Evolutionary conservation across 1,139 yeast species (phyloP).

Genomic region (Zygosaccharomyces sapae): DNA sequence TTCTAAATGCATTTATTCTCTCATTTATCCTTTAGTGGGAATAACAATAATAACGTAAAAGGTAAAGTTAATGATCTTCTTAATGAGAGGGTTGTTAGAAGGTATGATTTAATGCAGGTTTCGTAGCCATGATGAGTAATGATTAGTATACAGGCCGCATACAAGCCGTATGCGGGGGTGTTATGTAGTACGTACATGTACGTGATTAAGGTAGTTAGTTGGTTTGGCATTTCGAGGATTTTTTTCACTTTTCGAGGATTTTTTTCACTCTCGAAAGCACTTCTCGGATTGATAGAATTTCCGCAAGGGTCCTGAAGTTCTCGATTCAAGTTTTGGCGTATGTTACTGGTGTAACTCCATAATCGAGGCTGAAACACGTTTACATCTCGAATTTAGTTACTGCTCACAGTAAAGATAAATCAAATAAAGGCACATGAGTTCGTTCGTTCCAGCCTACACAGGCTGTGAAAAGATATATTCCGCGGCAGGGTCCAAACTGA

Average conservation of each 20-base stretch:
- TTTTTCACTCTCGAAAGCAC: not conserved
- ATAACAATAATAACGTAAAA: not conserved
- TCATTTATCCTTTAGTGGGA: not conserved
- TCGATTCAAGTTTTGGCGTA: not conserved
- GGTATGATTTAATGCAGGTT: not conserved
- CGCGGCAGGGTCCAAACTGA: not conserved
- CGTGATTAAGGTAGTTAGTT: not conserved
- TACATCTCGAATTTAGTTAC: not conserved
- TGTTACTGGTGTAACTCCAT: not conserved
- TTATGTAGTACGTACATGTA: not conserved
- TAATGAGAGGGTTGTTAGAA: not conserved
- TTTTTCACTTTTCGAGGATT: not conserved
- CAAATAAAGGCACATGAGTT: not conserved
- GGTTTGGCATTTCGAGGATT: not conserved
- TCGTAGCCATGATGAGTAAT: no score
- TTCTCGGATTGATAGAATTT: not conserved
- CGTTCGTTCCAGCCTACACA: not conserved
- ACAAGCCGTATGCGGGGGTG: not conserved
- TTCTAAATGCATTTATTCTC: not conserved
- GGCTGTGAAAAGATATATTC: not conserved
- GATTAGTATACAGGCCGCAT: no score
- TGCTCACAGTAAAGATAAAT: not conserved
- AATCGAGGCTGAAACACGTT: not conserved
- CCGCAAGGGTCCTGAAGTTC: not conserved
- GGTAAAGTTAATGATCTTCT: not conserved